phyloP scores from a whole-genome alignment of 352 stramenopile species.

The Blastocystis sp. region DNA sequence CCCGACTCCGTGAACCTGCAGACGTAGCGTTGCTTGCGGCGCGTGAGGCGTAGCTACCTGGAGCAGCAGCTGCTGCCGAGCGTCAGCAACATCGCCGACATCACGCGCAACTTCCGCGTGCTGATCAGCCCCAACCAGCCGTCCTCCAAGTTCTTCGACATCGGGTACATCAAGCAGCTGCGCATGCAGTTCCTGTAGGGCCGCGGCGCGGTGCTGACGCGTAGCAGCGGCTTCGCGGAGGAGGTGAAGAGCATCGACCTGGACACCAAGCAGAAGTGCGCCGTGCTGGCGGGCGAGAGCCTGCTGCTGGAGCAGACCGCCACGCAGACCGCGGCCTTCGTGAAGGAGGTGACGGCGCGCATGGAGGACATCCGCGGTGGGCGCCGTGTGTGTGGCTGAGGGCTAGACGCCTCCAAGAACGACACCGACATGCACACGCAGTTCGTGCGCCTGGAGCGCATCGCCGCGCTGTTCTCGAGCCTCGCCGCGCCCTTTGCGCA shows the following conservation, averaged over 20 bases:
- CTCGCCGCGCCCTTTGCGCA: neutral
- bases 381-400: neutral
- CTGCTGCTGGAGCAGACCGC: neutral
- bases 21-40: neutral
- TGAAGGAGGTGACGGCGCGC: conserved; percentile 16
- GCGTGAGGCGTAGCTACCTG: conserved; percentile 2
- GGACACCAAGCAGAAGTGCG: neutral
- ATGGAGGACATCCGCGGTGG: conserved; percentile 39
- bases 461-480: conserved; percentile 23
- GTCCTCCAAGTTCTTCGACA: conserved; percentile 57
- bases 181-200: conserved; percentile 26
- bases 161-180: conserved; percentile 21
- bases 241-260: conserved; percentile 9
- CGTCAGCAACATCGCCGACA: conserved; percentile 15
- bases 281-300: neutral
- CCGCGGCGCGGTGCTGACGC: neutral
- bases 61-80: conserved; percentile 25
- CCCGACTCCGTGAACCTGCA: neutral
- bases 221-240: conserved; percentile 5
- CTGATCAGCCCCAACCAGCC: conserved; percentile 58
- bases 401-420: conserved; percentile 50
- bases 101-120: conserved; percentile 46
- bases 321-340: neutral
- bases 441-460: conserved; percentile 17
- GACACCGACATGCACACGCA: conserved; percentile 48